Base-by-base conservation (phyloP, 345 rosid species). In the Arabis hirsuta region DNA sequence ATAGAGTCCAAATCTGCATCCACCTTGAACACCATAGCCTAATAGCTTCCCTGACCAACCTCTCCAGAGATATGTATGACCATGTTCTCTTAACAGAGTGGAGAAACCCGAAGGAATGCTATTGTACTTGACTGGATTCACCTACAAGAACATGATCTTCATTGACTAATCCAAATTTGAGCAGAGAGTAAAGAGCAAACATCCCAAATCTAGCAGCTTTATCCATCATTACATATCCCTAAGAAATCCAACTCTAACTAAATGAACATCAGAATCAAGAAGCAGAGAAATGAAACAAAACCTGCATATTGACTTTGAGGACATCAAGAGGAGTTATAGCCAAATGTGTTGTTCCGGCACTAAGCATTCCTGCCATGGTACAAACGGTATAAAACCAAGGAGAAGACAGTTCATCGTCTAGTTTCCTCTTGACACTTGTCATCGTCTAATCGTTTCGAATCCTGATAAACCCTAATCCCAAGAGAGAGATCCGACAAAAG, bases 281-380 rank as follows among this genome's bases (percentile, higher is more conserved):
- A 38, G 9, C 36, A 72, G 69, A 45, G 57, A 38, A 36, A 42
- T 0, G 38, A 8, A 32, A 44, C 51, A 47, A 54, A 62, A 86
- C 90, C 94, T 86, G 90, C 90, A 88, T 86, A 68, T 83, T 84
- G 65, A 86, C 90, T 81, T 88, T 84, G 46, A 88, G 73, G 53
- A 88, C 89, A 78, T 86, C 89, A 44, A 86, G 88, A 78, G 95
- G 95, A 16, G 89, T 86, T 3, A 81, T 62, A 44, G 76, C 88
- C 7, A 85, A 77, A 79, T 85, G 91, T 16, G 88, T 78, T 6
- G 87, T 81, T 72, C 88, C 91, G 1, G 95, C 88, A 73, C 91
- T 86, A 60, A 88, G 76, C 84, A 86, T 85, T 59, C 91, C 91
- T 73, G 84, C 84, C 55, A 76, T 47, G 10, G 85, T 79, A 47